These are phyloP conservation scores for Clarireedia monteithiana DNA, from an alignment of 2,329 filamentous ascomycete genomes.

Conservation along the genomic window DNA sequence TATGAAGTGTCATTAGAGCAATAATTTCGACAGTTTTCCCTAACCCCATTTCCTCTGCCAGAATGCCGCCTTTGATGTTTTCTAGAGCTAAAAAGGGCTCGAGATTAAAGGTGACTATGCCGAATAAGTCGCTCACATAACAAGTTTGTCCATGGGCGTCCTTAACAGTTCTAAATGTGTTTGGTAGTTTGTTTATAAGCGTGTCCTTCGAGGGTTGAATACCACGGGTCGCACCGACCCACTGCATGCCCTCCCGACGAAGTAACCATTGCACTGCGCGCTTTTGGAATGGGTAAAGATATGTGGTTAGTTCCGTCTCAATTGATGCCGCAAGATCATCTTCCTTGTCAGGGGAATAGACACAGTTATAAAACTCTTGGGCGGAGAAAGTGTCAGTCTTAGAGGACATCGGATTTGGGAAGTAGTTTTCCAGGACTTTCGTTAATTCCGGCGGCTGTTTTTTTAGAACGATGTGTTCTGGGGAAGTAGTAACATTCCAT, in stretches of 20 bases:
- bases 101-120: conserved; percentile 46
- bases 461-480: conserved; percentile 13
- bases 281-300: conserved; percentile 65
- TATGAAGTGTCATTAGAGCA: conserved; percentile 59
- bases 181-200: conserved; percentile 11
- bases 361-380: conserved; percentile 61
- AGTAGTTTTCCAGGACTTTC: conserved; percentile 25
- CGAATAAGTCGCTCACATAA: conserved; percentile 56
- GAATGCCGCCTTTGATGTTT: conserved; percentile 37
- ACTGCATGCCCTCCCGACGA: conserved; percentile 53
- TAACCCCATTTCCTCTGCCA: conserved; percentile 77
- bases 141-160: conserved; percentile 41
- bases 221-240: conserved; percentile 24
- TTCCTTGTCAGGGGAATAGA: conserved; percentile 49
- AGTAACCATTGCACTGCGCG: conserved; percentile 65
- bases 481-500: conserved; percentile 26
- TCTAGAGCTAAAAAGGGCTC: conserved; percentile 36
- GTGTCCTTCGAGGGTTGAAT: not conserved
- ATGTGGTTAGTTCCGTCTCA: conserved; percentile 38
- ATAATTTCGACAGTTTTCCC: conserved; percentile 75
- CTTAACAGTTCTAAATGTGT: conserved; percentile 36
- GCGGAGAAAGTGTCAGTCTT: conserved; percentile 34
- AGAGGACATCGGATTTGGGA: conserved; percentile 19
- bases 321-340: conserved; percentile 34
- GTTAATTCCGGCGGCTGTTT: conserved; percentile 15